Base-by-base conservation (phyloP, 345 rosid species). In the Angophora floribunda region DNA sequence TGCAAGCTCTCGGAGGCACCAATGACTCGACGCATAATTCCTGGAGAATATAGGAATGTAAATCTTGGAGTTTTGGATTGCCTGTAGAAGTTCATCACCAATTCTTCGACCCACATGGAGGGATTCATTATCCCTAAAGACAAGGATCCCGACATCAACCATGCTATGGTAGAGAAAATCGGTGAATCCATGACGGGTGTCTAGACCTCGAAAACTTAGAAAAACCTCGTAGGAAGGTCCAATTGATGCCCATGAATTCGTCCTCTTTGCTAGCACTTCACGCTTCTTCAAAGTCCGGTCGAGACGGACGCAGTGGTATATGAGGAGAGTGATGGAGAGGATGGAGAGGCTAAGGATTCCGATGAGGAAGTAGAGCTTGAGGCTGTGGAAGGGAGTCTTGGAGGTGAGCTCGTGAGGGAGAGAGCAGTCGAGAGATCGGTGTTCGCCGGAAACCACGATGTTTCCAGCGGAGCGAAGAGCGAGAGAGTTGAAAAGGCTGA, bases 361-460 rank as follows among this genome's bases (percentile, higher is more conserved):
- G 89, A 95, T 89, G 49, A 96, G 86, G 84, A 93, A 82, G 91
- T 94, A 93, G 67, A 95, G 92, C 47, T 93, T 94, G 32, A 97
- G 91, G 8, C 91, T 92, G 59, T 95, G 91, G 86, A 94, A 44
- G 21, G 93, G 67, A 7, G 95, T 89, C 85, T 91, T 91, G 4
- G 94, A 90, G 49, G 92, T 67, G 41, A 92, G 87, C 88, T 36
- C 10, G 12, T 14, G 61, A 32, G 51, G 57, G 75, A 21, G 50
- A 59, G 75, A 53, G 87, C 13, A 4, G n/a, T 9, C 63, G 63
- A 24, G 28, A 57, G 63, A 2, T 9, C 13, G 63, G 63, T 0
- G 28, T 57, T 85, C 28, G 51, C 89, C 89, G 87, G 95, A 89
- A 61, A 84, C 91, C 88, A 96, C 90, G 97, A 96, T 86, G 70